phyloP scores from a whole-genome alignment of 768 basidiomycete species.

The Calocera viscosa region DNA sequence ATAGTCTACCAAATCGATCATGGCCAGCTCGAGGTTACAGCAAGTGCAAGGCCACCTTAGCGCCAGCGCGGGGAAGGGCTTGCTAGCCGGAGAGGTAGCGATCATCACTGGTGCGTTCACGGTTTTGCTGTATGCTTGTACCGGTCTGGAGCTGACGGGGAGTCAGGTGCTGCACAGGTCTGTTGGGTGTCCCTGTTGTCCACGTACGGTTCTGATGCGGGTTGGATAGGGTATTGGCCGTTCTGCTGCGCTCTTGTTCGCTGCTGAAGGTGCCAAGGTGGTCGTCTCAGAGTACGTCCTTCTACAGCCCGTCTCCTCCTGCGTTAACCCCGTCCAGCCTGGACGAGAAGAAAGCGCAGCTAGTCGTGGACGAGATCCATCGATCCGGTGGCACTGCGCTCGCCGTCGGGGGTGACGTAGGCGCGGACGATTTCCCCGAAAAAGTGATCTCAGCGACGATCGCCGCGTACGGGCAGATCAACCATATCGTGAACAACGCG shows the following conservation, averaged over 20 bases:
- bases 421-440: conserved; percentile 71
- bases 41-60: conserved; percentile 62
- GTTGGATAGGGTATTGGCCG: conserved; percentile 59
- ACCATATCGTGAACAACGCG: conserved; percentile 78
- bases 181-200: too few species aligned
- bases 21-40: neutral
- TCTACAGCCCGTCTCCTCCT: neutral
- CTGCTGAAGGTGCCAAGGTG: conserved; percentile 75
- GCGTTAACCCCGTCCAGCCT: conserved; percentile 38
- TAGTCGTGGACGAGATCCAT: conserved; percentile 62
- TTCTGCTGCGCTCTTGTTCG: conserved; percentile 61
- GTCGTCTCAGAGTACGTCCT: conserved; percentile 62
- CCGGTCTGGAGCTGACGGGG: conserved; percentile 8
- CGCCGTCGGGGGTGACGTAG: conserved; percentile 65
- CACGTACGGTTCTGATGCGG: conserved; percentile 1
- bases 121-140: too few species aligned
- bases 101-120: conserved; percentile 68
- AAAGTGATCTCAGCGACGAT: conserved; percentile 63
- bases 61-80: conserved; percentile 39
- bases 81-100: conserved; percentile 65
- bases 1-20: neutral
- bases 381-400: conserved; percentile 58
- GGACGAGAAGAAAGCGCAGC: conserved; percentile 53
- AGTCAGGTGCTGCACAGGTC: conserved; percentile 63
- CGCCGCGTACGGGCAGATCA: conserved; percentile 71